A percentile compares a stretch with the other conserved stretches of the same genome.
Evolutionary conservation across 495 filamentous ascomycete species (phyloP).

Genomic region (Aspergillus homomorphus): DNA sequence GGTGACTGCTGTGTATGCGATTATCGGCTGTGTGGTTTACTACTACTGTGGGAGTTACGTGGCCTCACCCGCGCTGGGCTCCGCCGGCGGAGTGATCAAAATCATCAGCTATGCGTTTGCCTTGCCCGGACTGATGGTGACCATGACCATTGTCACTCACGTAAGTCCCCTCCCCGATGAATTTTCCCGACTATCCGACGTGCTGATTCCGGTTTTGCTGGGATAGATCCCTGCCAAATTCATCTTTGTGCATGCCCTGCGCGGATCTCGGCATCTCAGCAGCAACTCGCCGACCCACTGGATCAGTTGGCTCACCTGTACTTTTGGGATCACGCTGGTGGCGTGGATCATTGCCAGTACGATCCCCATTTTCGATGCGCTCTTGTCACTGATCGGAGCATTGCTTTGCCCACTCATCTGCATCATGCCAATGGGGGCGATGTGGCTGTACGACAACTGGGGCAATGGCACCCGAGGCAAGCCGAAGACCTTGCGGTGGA

Average conservation of each 20-base stretch:
- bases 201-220: constrained; percentile 5
- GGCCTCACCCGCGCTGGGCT: constrained; percentile 63
- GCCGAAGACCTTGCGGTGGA: constrained; percentile 31
- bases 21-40: constrained; percentile 65
- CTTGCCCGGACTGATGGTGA: constrained; percentile 48
- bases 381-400: constrained; percentile 58
- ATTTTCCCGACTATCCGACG: constrained; percentile 49
- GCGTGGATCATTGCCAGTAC: constrained; percentile 66
- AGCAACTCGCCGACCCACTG: constrained; percentile 55
- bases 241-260: constrained; percentile 57
- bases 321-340: constrained; percentile 50
- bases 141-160: constrained; percentile 20
- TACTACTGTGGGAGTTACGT: constrained; percentile 63
- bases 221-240: constrained; percentile 47
- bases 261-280: constrained; percentile 49
- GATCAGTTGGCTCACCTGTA: constrained; percentile 57
- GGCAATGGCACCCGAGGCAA: constrained; percentile 24
- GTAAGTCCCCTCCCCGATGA: constrained; percentile 43
- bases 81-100: constrained; percentile 55
- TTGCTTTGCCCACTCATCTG: constrained; percentile 50
- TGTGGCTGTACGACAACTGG: constrained; percentile 41
- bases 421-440: constrained; percentile 40
- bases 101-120: constrained; percentile 71
- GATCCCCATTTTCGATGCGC: constrained; percentile 63
- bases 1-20: constrained; percentile 58